These are phyloP conservation scores for Spergularia marina DNA, from an alignment of 148 eudicot genomes.

Conservation along the genomic window DNA sequence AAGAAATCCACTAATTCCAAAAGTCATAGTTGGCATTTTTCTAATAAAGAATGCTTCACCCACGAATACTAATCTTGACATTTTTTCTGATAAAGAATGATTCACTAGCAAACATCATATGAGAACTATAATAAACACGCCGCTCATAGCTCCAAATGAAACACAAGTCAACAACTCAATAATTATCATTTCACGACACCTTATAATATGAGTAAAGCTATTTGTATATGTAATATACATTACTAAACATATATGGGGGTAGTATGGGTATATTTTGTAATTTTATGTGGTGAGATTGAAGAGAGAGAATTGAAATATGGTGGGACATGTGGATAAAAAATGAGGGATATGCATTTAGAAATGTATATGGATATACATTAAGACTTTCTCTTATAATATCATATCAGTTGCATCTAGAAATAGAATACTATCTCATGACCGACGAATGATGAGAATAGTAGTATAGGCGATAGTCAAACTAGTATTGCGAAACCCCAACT, in stretches of 20 bases:
- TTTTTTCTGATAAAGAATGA: background rate
- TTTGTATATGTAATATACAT: too few species aligned
- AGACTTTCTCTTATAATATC: background rate
- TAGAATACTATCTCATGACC: background rate
- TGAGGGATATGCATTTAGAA: too few species aligned
- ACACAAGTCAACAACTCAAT: constrained; percentile 20
- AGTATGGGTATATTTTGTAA: too few species aligned
- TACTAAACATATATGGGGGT: too few species aligned
- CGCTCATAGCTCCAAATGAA: background rate
- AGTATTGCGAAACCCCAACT: background rate
- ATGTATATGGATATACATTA: too few species aligned
- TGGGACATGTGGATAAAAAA: too few species aligned
- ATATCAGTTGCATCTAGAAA: background rate
- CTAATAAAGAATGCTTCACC: background rate
- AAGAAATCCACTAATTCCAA: background rate
- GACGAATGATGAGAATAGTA: background rate
- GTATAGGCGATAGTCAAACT: background rate
- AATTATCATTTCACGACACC: background rate
- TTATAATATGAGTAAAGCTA: background rate
- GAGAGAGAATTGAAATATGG: too few species aligned
- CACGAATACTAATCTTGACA: constrained; percentile 1
- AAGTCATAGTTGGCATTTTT: background rate
- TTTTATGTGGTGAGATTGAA: too few species aligned
- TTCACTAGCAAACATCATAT: background rate
- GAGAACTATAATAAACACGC: constrained; percentile 2